These are phyloP conservation scores for Sporisorium graminicola DNA, from an alignment of 1,284 basidiomycete genomes.

Conservation along the genomic window DNA sequence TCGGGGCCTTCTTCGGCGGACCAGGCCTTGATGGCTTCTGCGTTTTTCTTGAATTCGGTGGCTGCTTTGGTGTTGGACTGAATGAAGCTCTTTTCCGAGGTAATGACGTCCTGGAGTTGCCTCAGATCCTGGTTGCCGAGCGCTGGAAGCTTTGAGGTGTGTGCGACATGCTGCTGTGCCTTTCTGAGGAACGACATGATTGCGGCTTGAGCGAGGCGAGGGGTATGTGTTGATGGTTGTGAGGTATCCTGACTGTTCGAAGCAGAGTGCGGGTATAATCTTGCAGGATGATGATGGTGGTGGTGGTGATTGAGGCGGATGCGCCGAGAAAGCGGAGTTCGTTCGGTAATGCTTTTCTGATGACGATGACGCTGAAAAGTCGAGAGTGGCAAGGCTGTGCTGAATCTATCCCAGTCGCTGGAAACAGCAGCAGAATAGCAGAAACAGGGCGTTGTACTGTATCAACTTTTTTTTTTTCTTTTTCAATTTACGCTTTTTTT, in stretches of 20 bases:
- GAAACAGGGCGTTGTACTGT: too few species aligned
- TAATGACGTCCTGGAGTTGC: slow-evolving; percentile 87
- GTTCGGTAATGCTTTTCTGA: too few species aligned
- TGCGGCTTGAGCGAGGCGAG: not conserved
- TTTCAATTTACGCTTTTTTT: not conserved
- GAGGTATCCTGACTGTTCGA: not conserved
- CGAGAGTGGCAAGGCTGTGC: not conserved
- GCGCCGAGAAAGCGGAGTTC: not conserved
- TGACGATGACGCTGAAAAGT: not conserved
- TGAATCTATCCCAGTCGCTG: not conserved
- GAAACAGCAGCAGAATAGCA: too few species aligned
- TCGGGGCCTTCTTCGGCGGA: slow-evolving; percentile 89
- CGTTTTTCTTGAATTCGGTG: slow-evolving; percentile 78
- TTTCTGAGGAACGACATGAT: slow-evolving; percentile 65
- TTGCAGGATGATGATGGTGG: not conserved
- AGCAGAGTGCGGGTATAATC: not conserved
- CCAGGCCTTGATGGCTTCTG: slow-evolving; percentile 82
- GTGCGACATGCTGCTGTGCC: slow-evolving; percentile 75
- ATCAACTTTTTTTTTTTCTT: too few species aligned
- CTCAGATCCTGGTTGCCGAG: slow-evolving; percentile 85
- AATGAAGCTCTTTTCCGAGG: slow-evolving; percentile 85
- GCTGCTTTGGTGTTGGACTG: slow-evolving; percentile 79
- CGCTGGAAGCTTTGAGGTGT: slow-evolving; percentile 80
- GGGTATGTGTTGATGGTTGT: not conserved
- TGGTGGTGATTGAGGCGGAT: not conserved